These are phyloP conservation scores for Populus ilicifolia DNA, from an alignment of 345 rosid genomes.

Conservation along the genomic window DNA sequence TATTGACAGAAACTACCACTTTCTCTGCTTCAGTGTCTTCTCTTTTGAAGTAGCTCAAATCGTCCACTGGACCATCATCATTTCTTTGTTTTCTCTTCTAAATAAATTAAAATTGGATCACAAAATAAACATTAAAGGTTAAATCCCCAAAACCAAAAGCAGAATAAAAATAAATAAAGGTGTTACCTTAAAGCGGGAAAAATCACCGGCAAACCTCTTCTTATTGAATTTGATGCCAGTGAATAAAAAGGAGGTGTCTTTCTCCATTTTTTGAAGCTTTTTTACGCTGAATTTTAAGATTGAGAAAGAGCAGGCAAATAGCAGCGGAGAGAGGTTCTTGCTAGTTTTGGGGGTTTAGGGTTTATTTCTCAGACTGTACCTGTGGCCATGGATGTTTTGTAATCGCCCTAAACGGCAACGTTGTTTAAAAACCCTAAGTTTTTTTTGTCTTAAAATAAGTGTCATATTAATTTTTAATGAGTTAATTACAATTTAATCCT, in stretches of 20 bases:
- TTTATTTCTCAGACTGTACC: no score
- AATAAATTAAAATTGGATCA: not conserved
- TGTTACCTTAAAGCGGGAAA: conserved; percentile 58
- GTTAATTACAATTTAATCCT: no score
- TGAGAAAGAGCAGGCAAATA: no score
- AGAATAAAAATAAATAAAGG: not conserved
- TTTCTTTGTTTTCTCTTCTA: conserved; percentile 42
- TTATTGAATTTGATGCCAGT: conserved; percentile 63
- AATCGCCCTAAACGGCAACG: no score
- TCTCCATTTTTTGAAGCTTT: conserved; percentile 44
- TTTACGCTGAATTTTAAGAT: no score
- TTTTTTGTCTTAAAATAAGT: no score
- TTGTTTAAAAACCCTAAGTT: no score
- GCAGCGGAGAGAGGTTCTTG: no score
- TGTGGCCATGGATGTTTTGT: no score
- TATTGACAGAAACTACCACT: conserved; percentile 21
- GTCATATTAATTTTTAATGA: no score
- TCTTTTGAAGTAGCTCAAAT: conserved; percentile 34
- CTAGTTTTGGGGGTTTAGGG: no score
- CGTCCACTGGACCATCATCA: conserved; percentile 18
- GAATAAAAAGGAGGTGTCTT: conserved; percentile 59
- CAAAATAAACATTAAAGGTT: not conserved
- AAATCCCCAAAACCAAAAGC: not conserved
- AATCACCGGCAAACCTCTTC: conserved; percentile 59
- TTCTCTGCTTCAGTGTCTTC: conserved; percentile 32